Conservation (phyloP, 2,329 filamentous ascomycete species). For the Fusarium vanettenii region DNA sequence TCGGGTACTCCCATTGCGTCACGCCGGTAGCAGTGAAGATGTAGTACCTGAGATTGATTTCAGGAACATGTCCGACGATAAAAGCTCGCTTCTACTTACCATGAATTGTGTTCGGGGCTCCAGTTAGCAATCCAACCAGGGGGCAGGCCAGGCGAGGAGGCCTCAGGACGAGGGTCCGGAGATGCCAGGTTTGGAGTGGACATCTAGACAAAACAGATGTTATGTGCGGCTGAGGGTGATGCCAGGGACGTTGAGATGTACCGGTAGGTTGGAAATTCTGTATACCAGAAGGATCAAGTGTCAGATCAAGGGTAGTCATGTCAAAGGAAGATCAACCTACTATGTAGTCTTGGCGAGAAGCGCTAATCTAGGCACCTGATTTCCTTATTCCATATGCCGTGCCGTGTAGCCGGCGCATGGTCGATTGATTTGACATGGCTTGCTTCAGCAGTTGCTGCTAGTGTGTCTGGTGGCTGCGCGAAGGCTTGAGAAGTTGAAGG, state of each 20-base stretch:
- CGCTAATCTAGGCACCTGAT: neutral
- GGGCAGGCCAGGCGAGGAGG: neutral
- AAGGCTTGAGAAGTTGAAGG: neutral
- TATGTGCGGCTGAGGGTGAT: neutral
- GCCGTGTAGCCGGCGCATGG: neutral
- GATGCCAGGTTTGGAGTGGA: neutral
- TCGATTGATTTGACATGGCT: neutral
- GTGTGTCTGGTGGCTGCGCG: neutral
- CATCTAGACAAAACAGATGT: neutral
- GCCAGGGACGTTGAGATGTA: neutral
- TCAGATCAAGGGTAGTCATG: neutral
- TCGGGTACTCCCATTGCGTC: conserved; percentile 21
- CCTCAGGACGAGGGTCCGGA: neutral
- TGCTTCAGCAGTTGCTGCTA: neutral
- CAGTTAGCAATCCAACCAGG: conserved; percentile 20
- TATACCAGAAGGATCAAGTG: neutral
- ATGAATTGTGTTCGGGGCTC: conserved; percentile 20
- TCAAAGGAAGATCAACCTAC: neutral
- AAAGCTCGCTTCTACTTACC: neutral
- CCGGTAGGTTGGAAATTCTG: neutral
- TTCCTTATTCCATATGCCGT: neutral
- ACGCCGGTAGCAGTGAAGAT: conserved; percentile 10
- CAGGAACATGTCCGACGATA: neutral
- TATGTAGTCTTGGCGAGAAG: neutral
- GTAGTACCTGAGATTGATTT: conserved; percentile 11